A percentile compares a stretch with the other conserved stretches of the same genome.
Conservation (phyloP, 2,329 filamentous ascomycete species). For the Exophiala xenobiotica region DNA sequence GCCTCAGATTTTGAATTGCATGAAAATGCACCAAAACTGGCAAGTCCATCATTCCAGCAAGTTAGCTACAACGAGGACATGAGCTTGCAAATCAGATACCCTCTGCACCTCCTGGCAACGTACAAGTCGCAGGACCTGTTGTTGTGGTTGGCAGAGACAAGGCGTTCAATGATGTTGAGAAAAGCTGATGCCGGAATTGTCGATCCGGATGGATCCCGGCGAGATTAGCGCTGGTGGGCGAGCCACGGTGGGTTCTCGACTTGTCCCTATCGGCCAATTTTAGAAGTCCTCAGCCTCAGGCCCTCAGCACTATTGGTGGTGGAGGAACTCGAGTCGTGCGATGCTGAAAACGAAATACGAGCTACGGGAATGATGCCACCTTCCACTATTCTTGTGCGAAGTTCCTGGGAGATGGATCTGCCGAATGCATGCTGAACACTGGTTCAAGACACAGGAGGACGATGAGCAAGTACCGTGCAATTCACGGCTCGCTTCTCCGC, state of each 20-base stretch:
- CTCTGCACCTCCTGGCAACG: no score
- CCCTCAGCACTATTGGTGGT: background rate
- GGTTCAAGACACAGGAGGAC: no score
- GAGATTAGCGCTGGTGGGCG: background rate
- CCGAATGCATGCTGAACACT: background rate
- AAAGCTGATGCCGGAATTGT: background rate
- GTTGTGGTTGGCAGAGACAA: background rate
- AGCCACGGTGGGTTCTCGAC: background rate
- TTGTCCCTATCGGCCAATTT: constrained; percentile 1
- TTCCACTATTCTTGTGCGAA: background rate
- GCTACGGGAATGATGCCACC: background rate
- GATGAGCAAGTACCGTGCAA: no score
- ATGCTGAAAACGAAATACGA: background rate
- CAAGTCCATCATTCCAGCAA: no score
- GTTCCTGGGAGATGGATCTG: background rate
- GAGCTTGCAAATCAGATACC: no score
- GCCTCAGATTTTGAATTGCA: no score
- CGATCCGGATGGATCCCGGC: background rate
- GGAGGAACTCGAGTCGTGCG: background rate
- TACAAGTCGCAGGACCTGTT: background rate
- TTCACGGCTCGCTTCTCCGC: constrained; percentile 1
- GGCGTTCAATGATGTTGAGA: constrained; percentile 4
- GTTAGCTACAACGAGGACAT: no score
- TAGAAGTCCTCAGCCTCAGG: constrained; percentile 1
- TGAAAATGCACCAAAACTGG: no score